A percentile compares a stretch with the other conserved stretches of the same genome.
These are phyloP conservation scores for Penstemon barbatus DNA, from an alignment of 257 asterid species.

Conservation along the genomic window DNA sequence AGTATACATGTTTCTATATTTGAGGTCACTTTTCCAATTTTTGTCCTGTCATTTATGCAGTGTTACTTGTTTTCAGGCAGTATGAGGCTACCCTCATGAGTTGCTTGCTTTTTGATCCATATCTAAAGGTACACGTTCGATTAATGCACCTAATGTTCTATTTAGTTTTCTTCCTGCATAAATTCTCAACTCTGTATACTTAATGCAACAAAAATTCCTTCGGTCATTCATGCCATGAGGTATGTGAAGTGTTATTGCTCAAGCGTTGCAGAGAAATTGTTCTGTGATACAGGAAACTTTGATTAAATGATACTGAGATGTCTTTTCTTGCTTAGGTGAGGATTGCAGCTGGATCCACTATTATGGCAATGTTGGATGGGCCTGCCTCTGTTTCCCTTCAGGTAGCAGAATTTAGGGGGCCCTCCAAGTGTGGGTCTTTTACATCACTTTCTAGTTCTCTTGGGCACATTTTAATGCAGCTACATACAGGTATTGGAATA, in stretches of 20 bases:
- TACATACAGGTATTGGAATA: conserved; percentile 73
- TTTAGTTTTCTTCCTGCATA: conserved; percentile 12
- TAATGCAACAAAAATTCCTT: conserved; percentile 2
- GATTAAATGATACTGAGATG: conserved; percentile 7
- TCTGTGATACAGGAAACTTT: not conserved
- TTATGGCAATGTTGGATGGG: conserved; percentile 81
- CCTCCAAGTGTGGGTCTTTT: conserved; percentile 74
- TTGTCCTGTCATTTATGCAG: conserved; percentile 11
- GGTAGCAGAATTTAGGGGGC: conserved; percentile 80
- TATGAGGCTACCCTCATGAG: conserved; percentile 77
- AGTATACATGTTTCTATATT: conserved; percentile 3
- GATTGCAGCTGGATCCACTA: conserved; percentile 76
- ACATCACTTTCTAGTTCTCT: conserved; percentile 91
- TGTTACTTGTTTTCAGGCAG: conserved; percentile 55
- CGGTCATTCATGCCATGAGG: conserved; percentile 22
- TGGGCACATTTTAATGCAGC: conserved; percentile 90
- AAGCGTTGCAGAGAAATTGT: conserved; percentile 10
- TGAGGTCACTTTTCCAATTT: conserved; percentile 6
- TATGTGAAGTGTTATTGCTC: conserved; percentile 10
- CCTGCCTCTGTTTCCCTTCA: conserved; percentile 86
- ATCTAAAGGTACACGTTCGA: conserved; percentile 56
- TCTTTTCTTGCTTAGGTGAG: conserved; percentile 59
- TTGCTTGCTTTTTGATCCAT: conserved; percentile 89
- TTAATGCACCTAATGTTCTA: conserved; percentile 20
- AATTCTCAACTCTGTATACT: conserved; percentile 15